phyloP scores from a whole-genome alignment of 2,329 filamentous ascomycete genomes.

The Claviceps pazoutovae region DNA sequence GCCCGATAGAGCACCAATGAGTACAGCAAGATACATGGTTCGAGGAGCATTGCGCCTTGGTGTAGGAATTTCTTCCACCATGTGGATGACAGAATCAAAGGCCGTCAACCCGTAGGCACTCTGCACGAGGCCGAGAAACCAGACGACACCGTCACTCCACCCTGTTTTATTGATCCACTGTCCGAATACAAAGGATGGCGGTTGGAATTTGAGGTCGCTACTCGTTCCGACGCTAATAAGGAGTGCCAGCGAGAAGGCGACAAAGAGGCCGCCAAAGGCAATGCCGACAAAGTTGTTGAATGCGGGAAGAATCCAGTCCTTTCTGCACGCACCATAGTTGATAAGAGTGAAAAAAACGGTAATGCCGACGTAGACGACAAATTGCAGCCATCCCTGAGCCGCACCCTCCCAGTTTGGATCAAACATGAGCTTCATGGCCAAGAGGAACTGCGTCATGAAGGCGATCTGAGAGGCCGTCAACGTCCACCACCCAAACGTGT shows the following conservation, averaged over 20 bases:
- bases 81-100: conserved; percentile 44
- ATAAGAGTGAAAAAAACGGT: conserved; percentile 32
- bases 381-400: conserved; percentile 36
- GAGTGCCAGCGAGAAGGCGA: conserved; percentile 35
- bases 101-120: conserved; percentile 41
- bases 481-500: conserved; percentile 46
- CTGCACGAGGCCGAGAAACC: conserved; percentile 43
- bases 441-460: conserved; percentile 43
- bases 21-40: conserved; percentile 38
- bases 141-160: conserved; percentile 42
- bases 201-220: conserved; percentile 29
- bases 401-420: conserved; percentile 30
- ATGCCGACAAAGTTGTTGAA: conserved; percentile 44
- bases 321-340: conserved; percentile 37
- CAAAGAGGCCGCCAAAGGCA: conserved; percentile 36
- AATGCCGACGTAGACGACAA: conserved; percentile 39
- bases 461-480: conserved; percentile 40
- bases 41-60: conserved; percentile 35
- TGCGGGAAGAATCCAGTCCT: conserved; percentile 23
- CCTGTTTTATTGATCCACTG: conserved; percentile 30
- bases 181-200: conserved; percentile 37
- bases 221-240: conserved; percentile 37
- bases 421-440: conserved; percentile 43
- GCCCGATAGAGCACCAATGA: conserved; percentile 33
- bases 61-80: conserved; percentile 42